Evolutionary conservation across 495 filamentous ascomycete species (phyloP), one percentile per base, ranked within the genome.

Genomic region (Aspergillus mulundensis): DNA sequence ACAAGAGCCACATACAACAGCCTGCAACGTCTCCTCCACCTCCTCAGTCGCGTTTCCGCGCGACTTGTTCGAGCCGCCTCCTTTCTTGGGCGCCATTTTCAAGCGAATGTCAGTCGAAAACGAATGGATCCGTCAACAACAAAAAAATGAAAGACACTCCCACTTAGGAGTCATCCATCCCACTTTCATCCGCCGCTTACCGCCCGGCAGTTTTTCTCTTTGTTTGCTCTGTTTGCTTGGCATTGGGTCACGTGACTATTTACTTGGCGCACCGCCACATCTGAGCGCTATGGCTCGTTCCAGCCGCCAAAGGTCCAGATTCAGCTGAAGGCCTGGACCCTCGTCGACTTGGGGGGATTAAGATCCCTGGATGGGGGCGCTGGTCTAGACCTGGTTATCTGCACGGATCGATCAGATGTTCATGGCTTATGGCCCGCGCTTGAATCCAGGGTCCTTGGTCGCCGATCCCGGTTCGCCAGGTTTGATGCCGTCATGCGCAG

Each of bases 21-120:
- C 93, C 73, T 97, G 92, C 42, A 97, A 78, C 7, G 87, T 84
- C 66, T 95, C 89, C 64, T 96, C 92, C 43, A 84, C 75, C 63
- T 88, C 82, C 52, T 89, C 85, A 43, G 86, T 78, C 18, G 68
- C 56, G 57, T 74, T 81, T 1, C 70, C 68, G 66, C 89, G 82
- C 32, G 71, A 78, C 74, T 89, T 90, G 53, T 81, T 79, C 28
- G 81, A 82, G 43, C 67, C 71, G 43, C 67, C 71, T 77, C 90
- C 85, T 81, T 88, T 68, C 70, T 77, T 78, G 53, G 73, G 66
- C 52, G 63, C 72, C 75, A 78, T 78, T 53, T 61, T 54, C 61
- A 60, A 50, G 16, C 12, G 18, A 38, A 20, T 20, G 28, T 43
- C 20, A 21, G 42, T 20, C 50, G 43, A 36, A 38, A 57, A 34